phyloP scores from a whole-genome alignment of 257 asterid species.

The Parsonsia alboflavescens region DNA sequence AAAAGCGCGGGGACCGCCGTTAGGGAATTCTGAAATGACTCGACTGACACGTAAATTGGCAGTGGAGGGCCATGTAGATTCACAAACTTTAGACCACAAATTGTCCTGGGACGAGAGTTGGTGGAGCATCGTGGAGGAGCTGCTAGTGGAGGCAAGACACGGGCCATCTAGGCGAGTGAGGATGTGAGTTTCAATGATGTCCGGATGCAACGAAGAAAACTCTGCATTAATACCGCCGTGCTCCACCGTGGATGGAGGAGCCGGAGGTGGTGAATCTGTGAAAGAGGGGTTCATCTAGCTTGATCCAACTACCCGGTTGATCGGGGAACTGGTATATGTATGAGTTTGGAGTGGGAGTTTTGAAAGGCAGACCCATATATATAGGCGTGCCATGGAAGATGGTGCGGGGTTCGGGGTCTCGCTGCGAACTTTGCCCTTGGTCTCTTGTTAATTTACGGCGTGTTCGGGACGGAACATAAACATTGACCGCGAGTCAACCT shows the following conservation, averaged over 20 bases:
- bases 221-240: constrained; percentile 16
- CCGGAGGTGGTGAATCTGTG: background rate
- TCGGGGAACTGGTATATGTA: background rate
- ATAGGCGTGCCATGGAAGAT: background rate
- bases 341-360: background rate
- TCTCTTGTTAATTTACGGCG: background rate
- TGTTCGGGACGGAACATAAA: too few species aligned
- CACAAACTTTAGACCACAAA: constrained; percentile 60
- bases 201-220: constrained; percentile 47
- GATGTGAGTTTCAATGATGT: constrained; percentile 53
- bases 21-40: constrained; percentile 48
- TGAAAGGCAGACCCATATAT: background rate
- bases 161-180: constrained; percentile 66
- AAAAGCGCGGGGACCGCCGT: constrained; percentile 64
- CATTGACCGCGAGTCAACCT: background rate
- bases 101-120: constrained; percentile 42
- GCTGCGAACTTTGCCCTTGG: background rate
- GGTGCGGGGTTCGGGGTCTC: too few species aligned
- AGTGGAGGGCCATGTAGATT: constrained; percentile 82
- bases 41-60: constrained; percentile 31
- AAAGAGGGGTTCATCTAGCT: constrained; percentile 3
- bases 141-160: constrained; percentile 48
- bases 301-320: background rate
- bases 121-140: constrained; percentile 59
- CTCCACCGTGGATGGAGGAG: constrained; percentile 27